Base-by-base conservation (phyloP, 306 rosid species). In the Dryas octopetala region DNA sequence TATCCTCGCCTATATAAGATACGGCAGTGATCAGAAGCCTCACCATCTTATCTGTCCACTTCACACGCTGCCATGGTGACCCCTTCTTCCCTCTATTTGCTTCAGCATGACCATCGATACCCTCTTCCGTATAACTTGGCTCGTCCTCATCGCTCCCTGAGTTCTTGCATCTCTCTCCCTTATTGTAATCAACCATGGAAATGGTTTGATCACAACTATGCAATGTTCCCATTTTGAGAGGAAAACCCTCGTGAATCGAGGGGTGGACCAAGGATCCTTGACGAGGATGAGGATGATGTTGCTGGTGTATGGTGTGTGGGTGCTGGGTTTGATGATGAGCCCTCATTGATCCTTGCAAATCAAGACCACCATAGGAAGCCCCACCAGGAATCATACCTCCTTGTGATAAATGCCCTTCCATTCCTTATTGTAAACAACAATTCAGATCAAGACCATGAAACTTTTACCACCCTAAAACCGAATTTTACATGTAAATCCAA, bases 11-110 rank as follows among this genome's bases (percentile, higher is more conserved):
- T 28, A 91, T 84, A 77, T 93, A 93, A 17, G 98, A 93, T 16
- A 91, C 92, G 2, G 96, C 93, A 7, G 96, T 93, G 57, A 93
- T 91, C 81, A 91, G 60, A 83, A 93, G 97, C 89, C 59, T 91
- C 83, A 93, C 98, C 97, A 91, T 93, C 86, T 85, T 88, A 85
- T 91, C 94, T 5, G 96, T 87, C 98, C 98, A 93, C 81, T 91
- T 91, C 70, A 93, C 92, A 14, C 96, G 92, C 74, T 91, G 94
- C 98, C 98, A 93, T 5, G 86, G 82, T 0, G 76, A 84, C 38
- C 88, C 91, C 82, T 85, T 93, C 84, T 86, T 89, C 86, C 91
- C 92, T 82, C 80, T 78, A 59, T 61, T 65, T 0, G 40, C 82
- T 78, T 93, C 94, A 53, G 73, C 80, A 17, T 83, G 87, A 71